Conservation (phyloP, 2,329 filamentous ascomycete genomes). For the Aspergillus intermedius region DNA sequence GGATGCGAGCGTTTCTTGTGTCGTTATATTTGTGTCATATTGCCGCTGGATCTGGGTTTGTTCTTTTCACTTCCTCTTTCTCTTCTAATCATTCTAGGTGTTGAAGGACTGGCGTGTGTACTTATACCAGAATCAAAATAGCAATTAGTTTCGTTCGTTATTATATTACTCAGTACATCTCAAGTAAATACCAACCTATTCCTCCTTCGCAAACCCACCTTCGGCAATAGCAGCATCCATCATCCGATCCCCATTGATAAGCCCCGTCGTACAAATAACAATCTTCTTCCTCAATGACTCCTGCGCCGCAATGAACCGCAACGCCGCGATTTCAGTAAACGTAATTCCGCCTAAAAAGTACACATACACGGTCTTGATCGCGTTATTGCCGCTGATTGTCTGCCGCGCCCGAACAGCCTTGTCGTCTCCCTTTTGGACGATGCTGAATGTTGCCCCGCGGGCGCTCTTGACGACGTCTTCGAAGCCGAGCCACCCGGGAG, state of each 20-base stretch:
- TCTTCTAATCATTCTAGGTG: too few species aligned
- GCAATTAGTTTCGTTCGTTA: not conserved
- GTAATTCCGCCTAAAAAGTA: conserved; percentile 97
- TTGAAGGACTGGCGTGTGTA: too few species aligned
- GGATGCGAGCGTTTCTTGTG: conserved; percentile 10
- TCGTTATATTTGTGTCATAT: conserved; percentile 8
- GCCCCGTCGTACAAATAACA: conserved; percentile 84
- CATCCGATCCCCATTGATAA: conserved; percentile 82
- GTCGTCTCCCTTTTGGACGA: conserved; percentile 85
- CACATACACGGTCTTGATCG: conserved; percentile 83
- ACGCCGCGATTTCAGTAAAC: conserved; percentile 88
- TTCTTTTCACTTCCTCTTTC: too few species aligned
- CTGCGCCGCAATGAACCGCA: conserved; percentile 81
- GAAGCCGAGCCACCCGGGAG: conserved; percentile 85
- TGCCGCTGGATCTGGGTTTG: conserved; percentile 1
- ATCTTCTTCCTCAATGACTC: conserved; percentile 76
- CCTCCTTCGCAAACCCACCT: conserved; percentile 48
- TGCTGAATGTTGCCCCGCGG: conserved; percentile 81
- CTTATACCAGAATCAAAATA: too few species aligned
- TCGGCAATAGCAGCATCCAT: conserved; percentile 80
- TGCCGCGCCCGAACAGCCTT: conserved; percentile 83
- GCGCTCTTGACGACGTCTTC: conserved; percentile 87
- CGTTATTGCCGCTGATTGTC: conserved; percentile 67
- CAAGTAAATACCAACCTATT: conserved; percentile 7
- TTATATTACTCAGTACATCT: not conserved